phyloP scores from a whole-genome alignment of 352 stramenopile species.

The Phytophthora palmivora region DNA sequence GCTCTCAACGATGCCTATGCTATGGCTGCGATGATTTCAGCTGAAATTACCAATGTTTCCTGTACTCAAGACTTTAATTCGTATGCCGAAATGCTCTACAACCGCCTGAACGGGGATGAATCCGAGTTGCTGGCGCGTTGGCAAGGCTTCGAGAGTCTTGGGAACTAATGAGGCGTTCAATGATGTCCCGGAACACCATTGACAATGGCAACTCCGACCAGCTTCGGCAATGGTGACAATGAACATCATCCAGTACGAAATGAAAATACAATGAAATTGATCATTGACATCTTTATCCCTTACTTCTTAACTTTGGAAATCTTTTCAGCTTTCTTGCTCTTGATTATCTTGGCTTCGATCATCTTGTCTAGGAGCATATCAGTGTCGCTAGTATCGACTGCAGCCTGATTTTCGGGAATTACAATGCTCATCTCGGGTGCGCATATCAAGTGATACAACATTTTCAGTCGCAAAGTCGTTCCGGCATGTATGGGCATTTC shows the following conservation, averaged over 20 bases:
- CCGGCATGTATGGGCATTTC: neutral
- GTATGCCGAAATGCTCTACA: constrained; percentile 11
- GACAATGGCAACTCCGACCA: no score
- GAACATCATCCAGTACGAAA: no score
- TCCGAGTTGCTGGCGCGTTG: constrained; percentile 3
- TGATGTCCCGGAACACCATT: no score
- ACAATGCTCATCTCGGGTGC: constrained; percentile 2
- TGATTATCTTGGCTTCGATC: constrained; percentile 1
- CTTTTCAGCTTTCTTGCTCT: no score
- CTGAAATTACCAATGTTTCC: neutral
- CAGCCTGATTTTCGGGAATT: constrained; percentile 4
- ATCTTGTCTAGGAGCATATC: constrained; percentile 1
- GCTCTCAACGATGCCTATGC: constrained; percentile 10
- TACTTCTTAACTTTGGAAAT: no score
- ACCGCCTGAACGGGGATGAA: constrained; percentile 1
- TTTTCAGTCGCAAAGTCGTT: neutral
- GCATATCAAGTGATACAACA: constrained; percentile 5
- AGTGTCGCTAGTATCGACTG: neutral
- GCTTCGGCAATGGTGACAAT: no score
- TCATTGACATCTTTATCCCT: no score
- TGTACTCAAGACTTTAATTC: constrained; percentile 7
- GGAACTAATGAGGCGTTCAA: no score
- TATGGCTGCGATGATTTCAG: constrained; percentile 2
- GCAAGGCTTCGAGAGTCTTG: neutral
- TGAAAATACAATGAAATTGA: no score